Base-by-base conservation (phyloP, 1,284 basidiomycete genomes). In the Cutaneotrichosporon cutaneum region DNA sequence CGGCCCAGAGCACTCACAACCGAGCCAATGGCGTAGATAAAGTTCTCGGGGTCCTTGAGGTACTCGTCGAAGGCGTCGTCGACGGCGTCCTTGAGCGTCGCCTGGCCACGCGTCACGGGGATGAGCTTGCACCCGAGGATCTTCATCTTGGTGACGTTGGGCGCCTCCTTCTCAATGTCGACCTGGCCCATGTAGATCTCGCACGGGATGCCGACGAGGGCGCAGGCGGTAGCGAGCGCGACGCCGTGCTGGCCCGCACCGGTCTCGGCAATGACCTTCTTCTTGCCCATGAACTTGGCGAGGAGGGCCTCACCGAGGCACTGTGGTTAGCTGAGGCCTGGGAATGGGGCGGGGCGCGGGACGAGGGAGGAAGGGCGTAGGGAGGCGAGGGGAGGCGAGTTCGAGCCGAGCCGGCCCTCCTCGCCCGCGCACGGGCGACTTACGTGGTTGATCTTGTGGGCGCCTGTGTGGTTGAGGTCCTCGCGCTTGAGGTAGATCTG, bases 171-270 rank as follows among this genome's bases (percentile, higher is more conserved):
- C 42, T 51, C 58, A 30, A 56, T 58, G 50, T 65, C 63, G 27
- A 65, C 95, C 14, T 90, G 87, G 59, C 96, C 96, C 95, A 99
- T 99, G 82, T 95, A 98, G 70, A 99, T 85, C 70, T 96, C 82
- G 76, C 96, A 99, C 76, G 98, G 89, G 82, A 99, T 76, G 11
- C 92, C 94, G 73, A 99, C 98, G 70, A 91, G 90, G 42, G 95
- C 95, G 72, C 96, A 99, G 7, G 93, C 96, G 3, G 95, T 98
- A 0, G 96, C 96, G 53, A 95, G 98, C 13, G 96, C 96, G 21
- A 99, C 94, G 77, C 96, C 96, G 78, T 99, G 96, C 78, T 99
- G 95, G 22, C 96, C 96, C 0, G 96, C 95, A 64, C 95, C 95
- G 1, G 96, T 99, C 83, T 99, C 96, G 53, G 95, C 94, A 69